phyloP scores from a whole-genome alignment of 371 early-diverging fungal species.

The Mucor lusitanicus region DNA sequence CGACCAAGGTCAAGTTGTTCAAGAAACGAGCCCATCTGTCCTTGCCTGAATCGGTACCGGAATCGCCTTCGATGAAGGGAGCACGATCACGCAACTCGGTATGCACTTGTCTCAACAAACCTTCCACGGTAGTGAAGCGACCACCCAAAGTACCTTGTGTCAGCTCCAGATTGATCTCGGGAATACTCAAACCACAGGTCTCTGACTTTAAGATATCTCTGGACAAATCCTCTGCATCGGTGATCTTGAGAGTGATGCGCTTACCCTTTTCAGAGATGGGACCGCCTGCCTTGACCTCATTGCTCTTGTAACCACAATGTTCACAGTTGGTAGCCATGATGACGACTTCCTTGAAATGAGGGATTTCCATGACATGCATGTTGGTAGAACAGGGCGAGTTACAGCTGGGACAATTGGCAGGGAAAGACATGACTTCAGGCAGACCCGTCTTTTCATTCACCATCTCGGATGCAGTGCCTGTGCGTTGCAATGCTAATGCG shows the following conservation, averaged over 20 bases:
- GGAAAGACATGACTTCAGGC: slow-evolving; percentile 76
- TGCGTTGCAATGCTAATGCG: slow-evolving; percentile 28
- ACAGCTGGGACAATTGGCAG: slow-evolving; percentile 88
- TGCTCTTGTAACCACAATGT: slow-evolving; percentile 90
- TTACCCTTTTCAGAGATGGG: slow-evolving; percentile 81
- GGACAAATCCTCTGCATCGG: slow-evolving; percentile 84
- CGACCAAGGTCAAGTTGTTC: slow-evolving; percentile 63
- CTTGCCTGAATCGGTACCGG: slow-evolving; percentile 56
- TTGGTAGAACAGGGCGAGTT: slow-evolving; percentile 82
- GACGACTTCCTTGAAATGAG: slow-evolving; percentile 95
- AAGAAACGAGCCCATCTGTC: slow-evolving; percentile 69
- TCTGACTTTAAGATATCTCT: slow-evolving; percentile 95
- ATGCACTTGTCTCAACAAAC: slow-evolving; percentile 85
- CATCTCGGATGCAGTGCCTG: slow-evolving; percentile 24
- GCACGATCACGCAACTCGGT: slow-evolving; percentile 77
- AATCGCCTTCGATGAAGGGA: slow-evolving; percentile 80
- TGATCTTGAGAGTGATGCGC: slow-evolving; percentile 78
- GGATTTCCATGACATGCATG: slow-evolving; percentile 92
- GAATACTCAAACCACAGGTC: slow-evolving; percentile 88
- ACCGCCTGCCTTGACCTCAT: slow-evolving; percentile 96
- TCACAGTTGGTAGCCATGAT: slow-evolving; percentile 96
- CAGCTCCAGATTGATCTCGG: slow-evolving; percentile 86
- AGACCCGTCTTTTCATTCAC: slow-evolving; percentile 50
- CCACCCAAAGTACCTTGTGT: slow-evolving; percentile 93
- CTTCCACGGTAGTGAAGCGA: slow-evolving; percentile 96